Evolutionary conservation across 1,284 basidiomycete species (phyloP).

Genomic region (Taiwanofungus camphoratus): DNA sequence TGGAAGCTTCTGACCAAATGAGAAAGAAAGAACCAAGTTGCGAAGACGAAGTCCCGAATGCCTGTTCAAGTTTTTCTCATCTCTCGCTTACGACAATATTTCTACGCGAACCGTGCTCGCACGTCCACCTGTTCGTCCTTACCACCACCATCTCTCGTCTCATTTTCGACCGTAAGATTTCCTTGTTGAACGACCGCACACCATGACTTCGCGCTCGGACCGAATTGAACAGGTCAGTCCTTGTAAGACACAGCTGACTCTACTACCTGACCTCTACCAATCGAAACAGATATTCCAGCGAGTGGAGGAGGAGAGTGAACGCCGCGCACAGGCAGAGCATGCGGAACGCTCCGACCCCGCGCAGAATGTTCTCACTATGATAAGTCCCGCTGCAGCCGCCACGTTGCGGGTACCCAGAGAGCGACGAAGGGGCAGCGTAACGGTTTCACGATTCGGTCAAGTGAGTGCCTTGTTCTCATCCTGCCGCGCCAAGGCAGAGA

Average conservation of each 20-base stretch:
- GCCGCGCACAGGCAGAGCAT: constrained; percentile 17
- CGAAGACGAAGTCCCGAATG: no score
- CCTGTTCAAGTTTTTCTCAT: no score
- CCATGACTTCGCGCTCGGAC: constrained; percentile 8
- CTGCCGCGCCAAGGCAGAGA: neutral
- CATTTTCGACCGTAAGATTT: neutral
- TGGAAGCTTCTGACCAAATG: neutral
- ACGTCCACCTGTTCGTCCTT: neutral
- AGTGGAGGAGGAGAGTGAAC: constrained; percentile 22
- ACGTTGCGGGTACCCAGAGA: constrained; percentile 10
- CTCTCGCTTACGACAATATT: no score
- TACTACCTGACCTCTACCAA: neutral
- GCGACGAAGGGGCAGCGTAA: constrained; percentile 21
- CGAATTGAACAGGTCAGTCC: constrained; percentile 19
- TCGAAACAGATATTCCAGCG: constrained; percentile 21
- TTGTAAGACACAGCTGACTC: neutral
- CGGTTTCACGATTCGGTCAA: constrained; percentile 23
- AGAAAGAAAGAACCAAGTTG: no score
- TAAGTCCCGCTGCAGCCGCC: neutral
- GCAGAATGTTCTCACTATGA: constrained; percentile 4
- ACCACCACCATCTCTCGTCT: neutral
- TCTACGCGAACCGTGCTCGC: neutral
- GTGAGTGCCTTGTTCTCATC: constrained; percentile 9
- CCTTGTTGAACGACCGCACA: neutral
- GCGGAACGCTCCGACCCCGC: constrained; percentile 7